Evolutionary conservation across 2,329 filamentous ascomycete species (phyloP), one percentile per base, ranked within the genome.

Genomic region (Epichloe gansuensis): DNA sequence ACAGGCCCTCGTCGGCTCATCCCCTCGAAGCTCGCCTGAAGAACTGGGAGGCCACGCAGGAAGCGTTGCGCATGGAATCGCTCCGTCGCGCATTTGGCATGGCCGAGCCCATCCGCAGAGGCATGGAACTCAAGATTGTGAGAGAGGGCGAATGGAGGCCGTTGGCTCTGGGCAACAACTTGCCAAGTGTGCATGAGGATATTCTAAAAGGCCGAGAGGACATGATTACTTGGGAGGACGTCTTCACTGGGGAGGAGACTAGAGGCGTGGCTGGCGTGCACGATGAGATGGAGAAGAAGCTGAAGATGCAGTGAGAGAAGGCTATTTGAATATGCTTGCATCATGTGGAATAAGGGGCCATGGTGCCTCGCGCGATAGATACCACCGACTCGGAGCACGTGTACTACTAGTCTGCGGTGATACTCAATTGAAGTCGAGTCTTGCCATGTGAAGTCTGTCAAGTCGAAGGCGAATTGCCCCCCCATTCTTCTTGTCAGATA

Each of bases 91-190:
- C 88, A 46, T 97, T 90, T 69, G 93, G 93, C 59, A 85, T 96
- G 63, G 88, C 87, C 28, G 93, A 97, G 78, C 93, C 93, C 3
- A 83, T 97, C 62, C 83, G 90, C 53, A 82, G 91, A 52, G 88
- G 85, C 56, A 96, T 98, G 93, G 93, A 98, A 76, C 77, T 95
- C 68, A 88, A 89, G 80, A 91, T 95, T 66, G 83, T 88, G 17
- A 75, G 81, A 56, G 82, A 85, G 55, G 85, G 88, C 58, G 83
- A 88, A 69, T 95, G 90, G 85, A 78, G 82, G 63, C 89, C 89
- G 48, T 73, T 81, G 61, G 82, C 80, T 46, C 73, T 95, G 52
- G 81, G 83, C 39, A 70, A 73, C 50, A 73, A 65, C 60, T 69
- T 74, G 47, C 77, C 80, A 11, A 82, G 82, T 64, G 76, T 97